Base-by-base conservation (phyloP, 176 grass and related monocot genomes). In the Hyparrhenia diplandra region DNA sequence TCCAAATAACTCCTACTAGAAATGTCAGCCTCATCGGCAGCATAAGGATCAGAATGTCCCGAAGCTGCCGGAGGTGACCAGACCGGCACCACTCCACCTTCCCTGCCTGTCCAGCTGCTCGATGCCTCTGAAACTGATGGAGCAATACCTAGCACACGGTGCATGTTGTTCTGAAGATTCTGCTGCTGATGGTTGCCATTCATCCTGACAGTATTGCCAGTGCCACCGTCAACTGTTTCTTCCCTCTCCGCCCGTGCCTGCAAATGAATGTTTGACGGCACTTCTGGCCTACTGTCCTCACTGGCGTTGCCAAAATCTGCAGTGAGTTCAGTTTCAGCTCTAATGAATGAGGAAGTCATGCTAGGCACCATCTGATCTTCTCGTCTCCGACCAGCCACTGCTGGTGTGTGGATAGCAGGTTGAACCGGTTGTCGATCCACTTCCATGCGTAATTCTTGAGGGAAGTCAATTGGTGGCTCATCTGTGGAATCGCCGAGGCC, bases 401-500 rank as follows among this genome's bases (percentile, higher is more conserved):
- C 24, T 4, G 54, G 82, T 39, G 77, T 78, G 14, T 89, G 83
- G 45, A 36, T 37, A 36, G 45, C 83, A 45, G 64, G 82, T 41
- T 17, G 72, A 36, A 28, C 62, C 8, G 74, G 80, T 61, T 84
- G 85, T 30, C 52, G 78, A 47, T 95, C 96, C 12, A 99, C 89
- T 64, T 99, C 92, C 90, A 95, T 93, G 13, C 83, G 82, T 52
- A 91, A n/a, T 60, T 95, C 96, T 51, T 71, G 84, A 34, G 92
- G 90, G 52, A 93, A 93, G 78, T 82, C 88, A 1, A 91, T 91
- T 3, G 63, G 73, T 32, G 90, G 89, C 46, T 88, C 77, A 3
- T 99, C 96, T 2, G 90, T 91, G n/a, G 96, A 99, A 54, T 99
- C 96, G 0, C 96, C 96, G 8, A 99, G 89, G 63, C 96, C 96